A percentile compares a stretch with the other conserved stretches of the same genome.
These are phyloP conservation scores for Closterium sp. DNA, from an alignment of 139 green algal genomes.

Conservation along the genomic window DNA sequence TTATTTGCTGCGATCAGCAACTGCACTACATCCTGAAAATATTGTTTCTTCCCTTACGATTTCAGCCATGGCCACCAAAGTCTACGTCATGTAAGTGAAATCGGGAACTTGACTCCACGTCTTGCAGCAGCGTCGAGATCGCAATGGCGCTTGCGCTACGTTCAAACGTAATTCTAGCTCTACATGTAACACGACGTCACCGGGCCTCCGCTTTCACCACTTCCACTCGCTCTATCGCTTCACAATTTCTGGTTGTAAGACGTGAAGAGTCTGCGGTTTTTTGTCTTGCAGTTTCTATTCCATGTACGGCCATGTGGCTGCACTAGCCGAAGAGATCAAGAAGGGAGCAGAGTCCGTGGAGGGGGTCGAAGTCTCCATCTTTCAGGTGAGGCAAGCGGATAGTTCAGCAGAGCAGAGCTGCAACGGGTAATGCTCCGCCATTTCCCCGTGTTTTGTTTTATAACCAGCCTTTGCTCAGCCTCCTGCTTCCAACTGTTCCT, in stretches of 20 bases:
- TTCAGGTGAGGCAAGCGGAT: conserved; percentile 50
- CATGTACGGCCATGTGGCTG: conserved; percentile 71
- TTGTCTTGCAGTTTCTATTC: conserved; percentile 47
- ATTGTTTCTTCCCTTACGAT: background rate
- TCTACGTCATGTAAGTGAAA: background rate
- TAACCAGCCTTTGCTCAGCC: background rate
- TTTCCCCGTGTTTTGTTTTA: background rate
- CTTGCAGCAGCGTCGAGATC: background rate
- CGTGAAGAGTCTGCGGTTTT: background rate
- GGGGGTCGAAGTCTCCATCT: conserved; percentile 29
- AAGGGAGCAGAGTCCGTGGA: conserved; percentile 63
- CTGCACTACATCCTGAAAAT: background rate
- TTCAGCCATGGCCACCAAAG: background rate
- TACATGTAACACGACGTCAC: no score
- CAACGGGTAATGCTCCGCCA: no score
- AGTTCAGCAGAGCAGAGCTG: background rate
- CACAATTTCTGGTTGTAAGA: background rate
- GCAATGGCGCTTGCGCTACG: background rate
- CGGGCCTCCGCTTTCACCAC: background rate
- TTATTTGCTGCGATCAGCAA: background rate
- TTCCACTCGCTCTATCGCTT: background rate
- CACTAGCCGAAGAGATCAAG: conserved; percentile 63
- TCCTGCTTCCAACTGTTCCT: no score
- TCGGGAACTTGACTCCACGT: background rate
- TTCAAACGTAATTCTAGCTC: no score